A percentile compares a stretch with the other conserved stretches of the same genome.
Evolutionary conservation across 2,329 filamentous ascomycete species (phyloP).

Genomic region (Cordyceps militaris): DNA sequence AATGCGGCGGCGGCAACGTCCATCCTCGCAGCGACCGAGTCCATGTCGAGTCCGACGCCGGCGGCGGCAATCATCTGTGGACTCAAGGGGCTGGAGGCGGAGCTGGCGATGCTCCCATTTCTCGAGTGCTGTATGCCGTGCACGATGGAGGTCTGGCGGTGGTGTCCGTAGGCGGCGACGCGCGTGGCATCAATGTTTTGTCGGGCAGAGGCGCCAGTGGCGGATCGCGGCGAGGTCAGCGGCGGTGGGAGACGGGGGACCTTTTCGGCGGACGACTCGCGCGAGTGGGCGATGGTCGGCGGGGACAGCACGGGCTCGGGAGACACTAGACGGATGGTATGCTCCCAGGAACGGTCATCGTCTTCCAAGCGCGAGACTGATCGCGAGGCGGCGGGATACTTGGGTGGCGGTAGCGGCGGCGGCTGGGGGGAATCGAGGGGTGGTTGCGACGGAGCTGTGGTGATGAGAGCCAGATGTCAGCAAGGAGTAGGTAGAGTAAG

Average conservation of each 20-base stretch:
- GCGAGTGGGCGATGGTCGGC: conserved; percentile 7
- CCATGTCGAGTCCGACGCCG: conserved; percentile 48
- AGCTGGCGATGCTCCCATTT: conserved; percentile 79
- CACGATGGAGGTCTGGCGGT: conserved; percentile 94
- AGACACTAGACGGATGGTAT: conserved; percentile 11
- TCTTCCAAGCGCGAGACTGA: conserved; percentile 10
- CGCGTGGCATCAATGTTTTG: conserved; percentile 39
- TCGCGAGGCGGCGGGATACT: conserved; percentile 7
- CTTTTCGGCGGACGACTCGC: conserved; percentile 13
- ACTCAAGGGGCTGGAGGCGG: conserved; percentile 76
- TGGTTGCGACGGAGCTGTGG: conserved; percentile 10
- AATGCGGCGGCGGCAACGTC: conserved; percentile 41
- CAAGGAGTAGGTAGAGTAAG: not conserved
- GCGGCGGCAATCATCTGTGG: conserved; percentile 75
- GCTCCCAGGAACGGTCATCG: conserved; percentile 11
- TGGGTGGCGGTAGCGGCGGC: not conserved
- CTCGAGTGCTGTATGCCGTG: conserved; percentile 90
- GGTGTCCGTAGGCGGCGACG: conserved; percentile 65
- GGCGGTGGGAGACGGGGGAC: not conserved
- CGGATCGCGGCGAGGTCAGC: conserved; percentile 11
- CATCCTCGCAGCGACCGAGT: conserved; percentile 35
- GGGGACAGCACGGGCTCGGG: conserved; percentile 8
- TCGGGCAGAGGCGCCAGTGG: not conserved
- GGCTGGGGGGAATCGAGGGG: conserved; percentile 6
- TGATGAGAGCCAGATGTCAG: not conserved